Conservation (phyloP, 1,284 basidiomycete genomes). For the Rhizoctonia solani region DNA sequence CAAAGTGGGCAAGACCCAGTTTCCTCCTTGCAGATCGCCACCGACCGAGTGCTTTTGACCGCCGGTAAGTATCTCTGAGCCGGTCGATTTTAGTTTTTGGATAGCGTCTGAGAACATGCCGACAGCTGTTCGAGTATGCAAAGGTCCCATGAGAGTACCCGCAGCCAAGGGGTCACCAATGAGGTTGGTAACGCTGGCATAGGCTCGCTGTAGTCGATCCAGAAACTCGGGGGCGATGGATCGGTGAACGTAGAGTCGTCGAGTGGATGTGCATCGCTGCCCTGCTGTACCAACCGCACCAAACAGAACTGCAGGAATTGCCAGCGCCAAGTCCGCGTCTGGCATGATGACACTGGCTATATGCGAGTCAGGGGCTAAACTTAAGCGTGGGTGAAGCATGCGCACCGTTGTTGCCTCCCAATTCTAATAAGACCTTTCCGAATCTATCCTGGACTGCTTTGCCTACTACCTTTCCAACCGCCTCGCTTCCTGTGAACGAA, state of each 20-base stretch:
- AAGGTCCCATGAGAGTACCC: constrained; percentile 80
- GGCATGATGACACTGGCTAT: constrained; percentile 78
- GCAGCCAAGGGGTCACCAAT: constrained; percentile 82
- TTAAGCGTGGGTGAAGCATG: neutral
- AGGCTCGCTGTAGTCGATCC: constrained; percentile 71
- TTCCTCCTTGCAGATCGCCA: constrained; percentile 58
- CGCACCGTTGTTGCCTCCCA: constrained; percentile 93
- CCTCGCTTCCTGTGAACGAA: constrained; percentile 93
- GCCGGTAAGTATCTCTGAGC: constrained; percentile 78
- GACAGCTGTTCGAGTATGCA: constrained; percentile 76
- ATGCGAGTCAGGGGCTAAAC: constrained; percentile 36
- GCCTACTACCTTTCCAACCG: constrained; percentile 82
- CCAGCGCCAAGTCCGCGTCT: constrained; percentile 88
- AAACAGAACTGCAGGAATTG: constrained; percentile 88
- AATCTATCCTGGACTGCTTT: constrained; percentile 78
- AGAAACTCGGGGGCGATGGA: constrained; percentile 78
- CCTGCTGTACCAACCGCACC: constrained; percentile 94
- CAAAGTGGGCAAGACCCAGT: constrained; percentile 89
- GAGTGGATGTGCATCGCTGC: constrained; percentile 92
- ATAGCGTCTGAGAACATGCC: constrained; percentile 68
- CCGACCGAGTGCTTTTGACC: constrained; percentile 55
- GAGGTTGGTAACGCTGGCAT: constrained; percentile 56
- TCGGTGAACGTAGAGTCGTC: constrained; percentile 86
- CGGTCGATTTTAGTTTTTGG: constrained; percentile 62
- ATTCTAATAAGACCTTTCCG: constrained; percentile 84